Conservation (phyloP, 2,329 filamentous ascomycete genomes). For the Epichloe festucae region DNA sequence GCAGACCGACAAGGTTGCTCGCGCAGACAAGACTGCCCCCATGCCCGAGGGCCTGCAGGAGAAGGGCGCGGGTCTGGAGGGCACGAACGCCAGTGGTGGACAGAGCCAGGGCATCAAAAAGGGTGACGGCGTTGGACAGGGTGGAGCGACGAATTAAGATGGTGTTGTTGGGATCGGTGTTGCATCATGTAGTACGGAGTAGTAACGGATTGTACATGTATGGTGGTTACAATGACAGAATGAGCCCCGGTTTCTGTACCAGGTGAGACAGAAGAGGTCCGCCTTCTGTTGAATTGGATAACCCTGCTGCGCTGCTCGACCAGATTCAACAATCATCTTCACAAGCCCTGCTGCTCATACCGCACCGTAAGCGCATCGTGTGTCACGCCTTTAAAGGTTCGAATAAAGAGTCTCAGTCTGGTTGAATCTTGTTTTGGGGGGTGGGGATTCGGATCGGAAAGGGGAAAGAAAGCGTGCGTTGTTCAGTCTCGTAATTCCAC, state of each 20-base stretch:
- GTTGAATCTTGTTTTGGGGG: no score
- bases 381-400: slow-evolving; percentile 17
- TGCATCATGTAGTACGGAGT: not conserved
- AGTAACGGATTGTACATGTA: not conserved
- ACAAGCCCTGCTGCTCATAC: slow-evolving; percentile 15
- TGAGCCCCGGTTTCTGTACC: no score
- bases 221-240: not conserved
- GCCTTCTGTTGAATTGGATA: no score
- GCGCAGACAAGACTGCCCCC: slow-evolving; percentile 36
- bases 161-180: not conserved
- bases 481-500: not conserved
- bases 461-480: not conserved
- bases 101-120: slow-evolving; percentile 28
- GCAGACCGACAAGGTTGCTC: slow-evolving; percentile 25
- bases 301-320: no score
- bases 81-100: slow-evolving; percentile 29
- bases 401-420: not conserved
- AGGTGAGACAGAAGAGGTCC: no score
- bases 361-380: slow-evolving; percentile 24
- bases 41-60: slow-evolving; percentile 30
- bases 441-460: no score
- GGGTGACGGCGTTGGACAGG: slow-evolving; percentile 29
- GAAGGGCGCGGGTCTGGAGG: slow-evolving; percentile 28
- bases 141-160: slow-evolving; percentile 11
- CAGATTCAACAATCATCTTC: not conserved